Base-by-base conservation (phyloP, 305 asterid genomes). In the Lippia alba region DNA sequence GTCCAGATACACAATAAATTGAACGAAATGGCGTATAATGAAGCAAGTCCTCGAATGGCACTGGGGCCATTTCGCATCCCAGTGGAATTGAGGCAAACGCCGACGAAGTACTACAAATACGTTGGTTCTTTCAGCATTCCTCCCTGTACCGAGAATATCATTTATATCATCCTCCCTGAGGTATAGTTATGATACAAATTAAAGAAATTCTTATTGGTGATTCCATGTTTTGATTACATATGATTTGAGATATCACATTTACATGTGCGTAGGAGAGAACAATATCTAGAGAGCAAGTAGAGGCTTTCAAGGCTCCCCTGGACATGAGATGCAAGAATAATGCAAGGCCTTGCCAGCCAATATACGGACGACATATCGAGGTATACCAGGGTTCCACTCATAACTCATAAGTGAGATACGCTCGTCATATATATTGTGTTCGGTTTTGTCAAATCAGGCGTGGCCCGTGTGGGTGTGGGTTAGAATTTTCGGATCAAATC, bases 91-190 rank as follows among this genome's bases (percentile, higher is more conserved):
- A 84, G 85, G 61, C 61, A 63, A 72, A 82, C 82, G 16, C 63
- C 78, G 2, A 67, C 51, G 61, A 86, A 83, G 64, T 90, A 88
- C 39, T 90, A 84, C 85, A 76, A 44, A 49, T 90, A 84, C 15
- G 6, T 57, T 14, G 95, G 96, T 58, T 88, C 92, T 61, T 80
- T 74, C 5, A 90, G 89, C 34, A 84, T 73, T 71, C 96, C 96
- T 56, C 96, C 96, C 20, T 90, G 92, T 79, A 39, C 81, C 4
- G 87, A 90, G 72, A 44, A 57, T 71, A 76, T 90, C 12, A 44
- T 76, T 40, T 85, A 83, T 61, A 68, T 75, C 54, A 76, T 90
- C 67, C 78, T 83, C 40, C 86, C 81, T 36, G 74, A 84, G 87
- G 92, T 19, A 4, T 11, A 10, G 16, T 1, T 17, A 1, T 24